Conservation (phyloP, 306 rosid species). For the Lupinus albus region DNA sequence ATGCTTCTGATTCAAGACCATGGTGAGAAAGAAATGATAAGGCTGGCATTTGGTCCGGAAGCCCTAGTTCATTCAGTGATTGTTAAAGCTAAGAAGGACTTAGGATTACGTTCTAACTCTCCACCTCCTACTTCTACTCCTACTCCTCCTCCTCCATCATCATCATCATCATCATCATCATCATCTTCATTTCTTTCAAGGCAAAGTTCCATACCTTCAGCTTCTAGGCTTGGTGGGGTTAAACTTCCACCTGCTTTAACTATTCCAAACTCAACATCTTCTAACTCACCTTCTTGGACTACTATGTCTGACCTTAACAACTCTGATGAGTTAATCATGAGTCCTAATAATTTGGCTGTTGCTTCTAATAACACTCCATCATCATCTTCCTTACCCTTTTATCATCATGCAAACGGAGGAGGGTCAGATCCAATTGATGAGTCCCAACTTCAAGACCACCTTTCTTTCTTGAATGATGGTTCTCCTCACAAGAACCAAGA, state of each 20-base stretch:
- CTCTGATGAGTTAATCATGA: constrained; percentile 60
- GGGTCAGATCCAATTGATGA: constrained; percentile 69
- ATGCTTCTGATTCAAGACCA: constrained; percentile 88
- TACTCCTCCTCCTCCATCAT: constrained; percentile 64
- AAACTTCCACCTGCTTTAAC: constrained; percentile 59
- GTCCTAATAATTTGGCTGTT: constrained; percentile 51
- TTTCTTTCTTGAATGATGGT: constrained; percentile 81
- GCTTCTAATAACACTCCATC: constrained; percentile 44
- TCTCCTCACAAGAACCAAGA: constrained; percentile 57
- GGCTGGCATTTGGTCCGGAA: constrained; percentile 94
- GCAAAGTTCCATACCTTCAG: constrained; percentile 53
- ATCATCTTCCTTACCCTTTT: constrained; percentile 60
- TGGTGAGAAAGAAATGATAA: constrained; percentile 97
- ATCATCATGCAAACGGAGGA: constrained; percentile 43
- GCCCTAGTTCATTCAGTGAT: constrained; percentile 77
- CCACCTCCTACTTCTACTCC: constrained; percentile 68
- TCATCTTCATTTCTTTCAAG: constrained; percentile 67
- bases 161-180: constrained; percentile 77
- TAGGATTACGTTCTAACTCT: constrained; percentile 68
- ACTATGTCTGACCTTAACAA: constrained; percentile 65
- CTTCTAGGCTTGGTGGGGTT: constrained; percentile 55
- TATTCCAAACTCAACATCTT: constrained; percentile 46
- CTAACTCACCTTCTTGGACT: constrained; percentile 54
- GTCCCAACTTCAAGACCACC: constrained; percentile 85
- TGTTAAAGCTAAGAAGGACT: constrained; percentile 76